Conservation (phyloP, 345 rosid species). For the Pistacia integerrima region DNA sequence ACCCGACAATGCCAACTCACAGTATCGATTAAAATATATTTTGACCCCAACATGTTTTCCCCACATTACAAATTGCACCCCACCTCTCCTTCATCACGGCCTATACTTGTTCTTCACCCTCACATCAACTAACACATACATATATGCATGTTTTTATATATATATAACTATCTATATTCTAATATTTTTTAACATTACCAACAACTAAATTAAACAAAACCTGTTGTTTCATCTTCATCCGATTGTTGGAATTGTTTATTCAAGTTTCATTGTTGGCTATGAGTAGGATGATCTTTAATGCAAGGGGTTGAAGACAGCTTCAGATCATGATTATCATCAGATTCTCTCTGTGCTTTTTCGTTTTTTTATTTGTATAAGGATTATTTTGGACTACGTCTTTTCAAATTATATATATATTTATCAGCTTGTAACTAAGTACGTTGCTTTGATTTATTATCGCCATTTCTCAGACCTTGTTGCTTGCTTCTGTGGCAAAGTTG, state of each 20-base stretch:
- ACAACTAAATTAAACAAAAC: neutral
- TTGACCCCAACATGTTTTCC: conserved; percentile 25
- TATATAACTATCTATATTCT: neutral
- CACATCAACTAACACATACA: neutral
- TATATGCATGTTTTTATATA: no score
- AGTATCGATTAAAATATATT: conserved; percentile 22
- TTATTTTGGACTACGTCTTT: no score
- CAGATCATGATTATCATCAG: neutral
- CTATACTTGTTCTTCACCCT: conserved; percentile 15
- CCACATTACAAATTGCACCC: conserved; percentile 18
- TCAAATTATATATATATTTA: no score
- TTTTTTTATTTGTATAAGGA: no score
- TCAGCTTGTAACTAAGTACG: no score
- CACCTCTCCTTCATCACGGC: conserved; percentile 10
- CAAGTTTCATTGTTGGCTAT: conserved; percentile 14
- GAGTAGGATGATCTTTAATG: conserved; percentile 2
- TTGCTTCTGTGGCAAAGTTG: no score
- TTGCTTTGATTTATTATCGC: no score
- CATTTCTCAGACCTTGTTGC: neutral
- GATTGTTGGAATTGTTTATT: neutral
- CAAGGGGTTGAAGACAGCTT: neutral
- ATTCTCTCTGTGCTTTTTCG: neutral
- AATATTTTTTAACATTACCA: neutral
- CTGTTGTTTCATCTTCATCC: neutral
- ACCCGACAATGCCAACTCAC: conserved; percentile 21